Conservation (phyloP, 306 rosid genomes). For the Corylus americana region DNA sequence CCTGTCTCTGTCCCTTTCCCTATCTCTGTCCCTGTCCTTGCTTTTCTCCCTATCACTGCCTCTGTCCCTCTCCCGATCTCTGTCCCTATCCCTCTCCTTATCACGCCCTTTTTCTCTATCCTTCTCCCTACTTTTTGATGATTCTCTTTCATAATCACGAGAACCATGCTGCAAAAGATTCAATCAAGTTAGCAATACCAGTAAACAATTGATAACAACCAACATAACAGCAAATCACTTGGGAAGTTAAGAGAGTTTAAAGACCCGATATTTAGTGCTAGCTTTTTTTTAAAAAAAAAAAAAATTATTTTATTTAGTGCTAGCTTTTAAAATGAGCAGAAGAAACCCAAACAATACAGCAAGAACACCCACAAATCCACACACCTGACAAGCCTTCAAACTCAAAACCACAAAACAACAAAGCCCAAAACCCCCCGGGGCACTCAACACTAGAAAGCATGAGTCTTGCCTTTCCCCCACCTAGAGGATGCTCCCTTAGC, state of each 20-base stretch:
- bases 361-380: too few species aligned
- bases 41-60: slow-evolving; percentile 30
- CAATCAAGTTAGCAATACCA: neutral
- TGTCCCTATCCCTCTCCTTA: slow-evolving; percentile 41
- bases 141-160: slow-evolving; percentile 80
- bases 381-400: too few species aligned
- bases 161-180: slow-evolving; percentile 60
- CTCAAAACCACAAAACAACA: too few species aligned
- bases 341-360: too few species aligned
- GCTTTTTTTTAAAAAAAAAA: neutral
- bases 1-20: slow-evolving; percentile 48
- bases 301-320: neutral
- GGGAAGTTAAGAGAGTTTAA: neutral
- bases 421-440: too few species aligned
- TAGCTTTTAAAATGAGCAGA: neutral
- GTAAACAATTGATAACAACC: neutral
- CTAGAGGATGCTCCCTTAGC: too few species aligned
- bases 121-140: slow-evolving; percentile 88
- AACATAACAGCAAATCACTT: neutral
- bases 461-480: too few species aligned
- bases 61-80: slow-evolving; percentile 31
- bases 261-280: neutral
- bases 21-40: slow-evolving; percentile 47
- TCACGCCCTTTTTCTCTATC: slow-evolving; percentile 76
- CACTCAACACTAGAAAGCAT: too few species aligned